A percentile compares a stretch with the other conserved stretches of the same genome.
Evolutionary conservation across 2,329 filamentous ascomycete genomes (phyloP).

Genomic region (Lojkania enalia): DNA sequence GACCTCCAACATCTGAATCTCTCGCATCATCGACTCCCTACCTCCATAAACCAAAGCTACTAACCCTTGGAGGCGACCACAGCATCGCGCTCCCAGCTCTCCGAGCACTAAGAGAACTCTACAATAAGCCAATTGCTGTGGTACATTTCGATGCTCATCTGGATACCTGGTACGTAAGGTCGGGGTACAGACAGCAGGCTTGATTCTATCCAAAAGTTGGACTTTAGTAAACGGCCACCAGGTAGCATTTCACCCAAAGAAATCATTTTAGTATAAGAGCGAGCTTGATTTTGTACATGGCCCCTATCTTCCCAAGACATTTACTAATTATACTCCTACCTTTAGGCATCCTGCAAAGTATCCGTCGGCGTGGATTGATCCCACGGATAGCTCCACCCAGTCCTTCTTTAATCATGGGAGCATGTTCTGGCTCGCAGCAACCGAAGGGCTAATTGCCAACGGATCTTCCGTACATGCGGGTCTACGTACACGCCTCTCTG

Average conservation of each 20-base stretch:
- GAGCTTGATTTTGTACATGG: too few species aligned
- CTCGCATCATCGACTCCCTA: slow-evolving; percentile 46
- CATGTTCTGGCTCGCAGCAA: slow-evolving; percentile 88
- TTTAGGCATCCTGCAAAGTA: slow-evolving; percentile 81
- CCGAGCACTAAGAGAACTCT: slow-evolving; percentile 51
- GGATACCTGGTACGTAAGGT: slow-evolving; percentile 88
- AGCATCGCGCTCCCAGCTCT: slow-evolving; percentile 56
- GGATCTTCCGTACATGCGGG: slow-evolving; percentile 78
- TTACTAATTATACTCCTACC: too few species aligned
- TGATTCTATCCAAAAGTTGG: too few species aligned
- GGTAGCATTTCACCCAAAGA: too few species aligned
- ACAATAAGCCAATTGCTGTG: slow-evolving; percentile 51
- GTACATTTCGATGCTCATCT: slow-evolving; percentile 66
- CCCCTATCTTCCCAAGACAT: too few species aligned
- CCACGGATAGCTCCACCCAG: slow-evolving; percentile 59
- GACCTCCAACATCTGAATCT: slow-evolving; percentile 43
- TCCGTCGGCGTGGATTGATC: slow-evolving; percentile 70
- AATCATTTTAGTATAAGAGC: too few species aligned
- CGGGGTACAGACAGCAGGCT: too few species aligned
- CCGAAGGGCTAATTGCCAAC: slow-evolving; percentile 78
- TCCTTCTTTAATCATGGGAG: slow-evolving; percentile 83
- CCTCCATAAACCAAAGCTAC: slow-evolving; percentile 50
- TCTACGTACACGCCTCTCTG: slow-evolving; percentile 72
- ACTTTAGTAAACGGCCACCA: too few species aligned
- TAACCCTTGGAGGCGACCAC: slow-evolving; percentile 56